Base-by-base conservation (phyloP, 2,329 filamentous ascomycete species). In the Lachnellula occidentalis region DNA sequence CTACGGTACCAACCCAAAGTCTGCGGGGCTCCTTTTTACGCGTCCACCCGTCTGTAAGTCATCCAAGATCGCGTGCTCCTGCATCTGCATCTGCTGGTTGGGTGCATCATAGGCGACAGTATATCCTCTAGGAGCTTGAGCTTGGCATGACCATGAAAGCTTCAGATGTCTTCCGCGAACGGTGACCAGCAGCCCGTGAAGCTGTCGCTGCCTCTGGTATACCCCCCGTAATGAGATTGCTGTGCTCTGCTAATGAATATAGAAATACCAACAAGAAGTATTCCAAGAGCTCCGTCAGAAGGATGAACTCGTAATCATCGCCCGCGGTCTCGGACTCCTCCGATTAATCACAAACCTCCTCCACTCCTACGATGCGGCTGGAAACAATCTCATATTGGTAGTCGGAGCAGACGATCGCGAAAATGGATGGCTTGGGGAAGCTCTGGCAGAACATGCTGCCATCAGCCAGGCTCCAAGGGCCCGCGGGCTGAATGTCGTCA, bases 391-490 rank as follows among this genome's bases (percentile, higher is more conserved):
- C 52, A 86, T 99, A 48, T 77, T 99, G 45, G 74, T 99, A 19
- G 84, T 97, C 42, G 92, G 91, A 9, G 92, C 94, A 36, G 88
- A 94, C 57, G 91, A 96, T 34, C 84, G 89, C 56, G 94, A 99
- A 69, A 96, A 96, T 81, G 86, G 87, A 53, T 97, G 92, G 92
- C 91, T 99, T 57, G 94, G 94, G 62, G 94, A 97, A 75, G 90
- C 91, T 31, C 76, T 99, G 68, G 94, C 94, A 22, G 94, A 99
- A 73, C 92, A 97, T 74, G 92, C 92, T 68, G 91, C 90, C 59
- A 84, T 96, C 69, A 96, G 90, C 75, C 86, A 85, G 72, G 81
- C 89, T 17, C 82, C 88, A 15, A 86, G 87, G 65, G 90, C 91
- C 48, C 83, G 92, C 58, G 94, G 94, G 1, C 76, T 99, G 61